These are phyloP conservation scores for Leishmania major DNA, from an alignment of 208 protist species.

Conservation along the genomic window DNA sequence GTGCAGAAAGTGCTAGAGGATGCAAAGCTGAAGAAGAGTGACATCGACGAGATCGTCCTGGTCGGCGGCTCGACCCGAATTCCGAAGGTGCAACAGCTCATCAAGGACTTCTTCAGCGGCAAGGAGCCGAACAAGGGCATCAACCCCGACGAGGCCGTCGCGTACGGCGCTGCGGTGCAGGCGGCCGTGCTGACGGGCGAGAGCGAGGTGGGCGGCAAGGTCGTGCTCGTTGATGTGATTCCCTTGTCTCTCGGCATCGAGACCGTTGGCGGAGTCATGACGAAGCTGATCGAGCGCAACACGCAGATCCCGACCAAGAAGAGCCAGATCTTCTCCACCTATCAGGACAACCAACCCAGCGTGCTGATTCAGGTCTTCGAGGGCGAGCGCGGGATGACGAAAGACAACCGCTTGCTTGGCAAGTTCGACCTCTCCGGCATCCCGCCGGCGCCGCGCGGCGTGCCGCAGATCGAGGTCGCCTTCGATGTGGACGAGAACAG, in stretches of 20 bases:
- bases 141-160: conserved; percentile 95
- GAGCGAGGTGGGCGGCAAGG: conserved; percentile 68
- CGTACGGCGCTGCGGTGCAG: conserved; percentile 97
- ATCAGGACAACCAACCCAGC: conserved; percentile 83
- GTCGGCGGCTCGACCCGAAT: conserved; percentile 98
- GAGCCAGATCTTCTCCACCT: conserved; percentile 87
- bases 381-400: conserved; percentile 93
- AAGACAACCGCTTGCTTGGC: conserved; percentile 93
- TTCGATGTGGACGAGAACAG: conserved; percentile 99
- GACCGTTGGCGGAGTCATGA: conserved; percentile 95
- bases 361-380: conserved; percentile 96
- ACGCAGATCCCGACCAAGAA: conserved; percentile 84
- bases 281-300: conserved; percentile 88
- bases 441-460: conserved; percentile 94
- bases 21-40: conserved; percentile 83
- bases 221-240: conserved; percentile 87
- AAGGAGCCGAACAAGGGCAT: conserved; percentile 94
- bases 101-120: conserved; percentile 95
- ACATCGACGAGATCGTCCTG: conserved; percentile 95
- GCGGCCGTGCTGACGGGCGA: conserved; percentile 92
- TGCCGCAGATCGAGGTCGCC: conserved; percentile 97
- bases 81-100: conserved; percentile 98
- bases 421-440: conserved; percentile 96
- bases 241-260: conserved; percentile 96
- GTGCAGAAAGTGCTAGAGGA: conserved; percentile 91